These are phyloP conservation scores for Hyphopichia wangnamkhiaoensis DNA, from an alignment of 1,139 yeast genomes.

Conservation along the genomic window DNA sequence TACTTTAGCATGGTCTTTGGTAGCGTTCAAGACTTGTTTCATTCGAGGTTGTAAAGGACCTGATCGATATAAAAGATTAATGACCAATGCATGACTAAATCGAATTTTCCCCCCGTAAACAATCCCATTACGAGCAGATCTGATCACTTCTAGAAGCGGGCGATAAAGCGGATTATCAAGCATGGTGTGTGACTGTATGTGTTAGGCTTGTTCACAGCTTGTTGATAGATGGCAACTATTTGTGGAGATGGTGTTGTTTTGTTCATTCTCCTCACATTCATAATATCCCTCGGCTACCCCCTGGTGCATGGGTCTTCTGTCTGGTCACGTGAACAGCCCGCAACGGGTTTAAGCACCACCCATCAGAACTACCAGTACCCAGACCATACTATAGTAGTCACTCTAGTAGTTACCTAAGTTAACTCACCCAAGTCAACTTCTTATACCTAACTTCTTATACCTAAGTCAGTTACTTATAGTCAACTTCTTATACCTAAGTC, in stretches of 20 bases:
- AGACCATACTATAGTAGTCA: no score
- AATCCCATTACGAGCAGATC: conserved; percentile 52
- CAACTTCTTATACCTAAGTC: no score
- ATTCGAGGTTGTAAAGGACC: conserved; percentile 51
- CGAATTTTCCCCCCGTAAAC: conserved; percentile 76
- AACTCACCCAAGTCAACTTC: no score
- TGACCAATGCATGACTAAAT: conserved; percentile 72
- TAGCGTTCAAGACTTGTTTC: conserved; percentile 53
- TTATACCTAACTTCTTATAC: no score
- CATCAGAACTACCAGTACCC: no score
- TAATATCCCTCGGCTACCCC: neutral
- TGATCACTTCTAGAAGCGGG: conserved; percentile 40
- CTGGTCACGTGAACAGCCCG: neutral
- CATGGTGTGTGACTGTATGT: neutral
- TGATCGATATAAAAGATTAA: conserved; percentile 56
- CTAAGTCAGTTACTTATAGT: no score
- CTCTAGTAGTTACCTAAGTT: no score
- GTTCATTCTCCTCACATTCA: neutral
- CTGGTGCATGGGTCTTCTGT: neutral
- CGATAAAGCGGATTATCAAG: conserved; percentile 29
- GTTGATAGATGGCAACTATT: no score
- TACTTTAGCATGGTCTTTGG: conserved; percentile 66
- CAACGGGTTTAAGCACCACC: no score
- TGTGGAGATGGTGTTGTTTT: neutral
- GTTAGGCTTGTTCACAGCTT: no score